Base-by-base conservation (phyloP, 768 basidiomycete genomes). In the Neoboletus brunneissimus region DNA sequence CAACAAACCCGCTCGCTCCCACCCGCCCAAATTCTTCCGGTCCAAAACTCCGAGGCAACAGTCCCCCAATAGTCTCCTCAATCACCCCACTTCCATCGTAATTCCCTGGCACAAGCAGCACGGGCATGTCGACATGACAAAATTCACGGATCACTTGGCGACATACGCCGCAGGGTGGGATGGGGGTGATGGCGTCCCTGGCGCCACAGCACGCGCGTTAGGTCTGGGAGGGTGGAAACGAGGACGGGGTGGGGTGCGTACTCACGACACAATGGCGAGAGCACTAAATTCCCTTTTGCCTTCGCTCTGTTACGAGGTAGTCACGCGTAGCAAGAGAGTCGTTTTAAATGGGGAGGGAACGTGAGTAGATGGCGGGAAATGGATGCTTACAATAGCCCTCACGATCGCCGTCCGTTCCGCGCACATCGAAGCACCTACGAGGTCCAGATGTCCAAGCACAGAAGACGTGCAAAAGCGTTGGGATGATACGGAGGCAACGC, bases 121-220 rank as follows among this genome's bases (percentile, higher is more conserved):
- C 79, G 0, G 90, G 89, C 84, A 90, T 89, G 38, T 85, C 75
- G 25, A 81, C 79, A 6, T 81, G 69, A 64, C 90, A 94, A 65
- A 96, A 95, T 67, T 96, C 92, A 53, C 88, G 83, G 50, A 92
- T 81, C 45, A 96, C 82, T 68, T 97, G 95, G 9, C 94, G 87
- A 64, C 96, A 98, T 50, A 96, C 84, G 8, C 96, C 96, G 66
- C 96, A 98, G 0, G 95, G 95, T 0, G 93, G 90, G 45, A 89
- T 79, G 0, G 91, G 73, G 1, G 79, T 69, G 0, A 81, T 64
- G 13, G 95, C 85, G 62, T 96, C 88, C 20, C 91, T 94, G 65
- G 5, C 7, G 40, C 37, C 34, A 27, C 12, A 23, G 16, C 25
- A 31, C 18, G 10, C 13, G 18, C 22, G 20, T n/a, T 13, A 42